Base-by-base conservation (phyloP, 2,329 filamentous ascomycete genomes). In the Ploettnerulaceae sp. region DNA sequence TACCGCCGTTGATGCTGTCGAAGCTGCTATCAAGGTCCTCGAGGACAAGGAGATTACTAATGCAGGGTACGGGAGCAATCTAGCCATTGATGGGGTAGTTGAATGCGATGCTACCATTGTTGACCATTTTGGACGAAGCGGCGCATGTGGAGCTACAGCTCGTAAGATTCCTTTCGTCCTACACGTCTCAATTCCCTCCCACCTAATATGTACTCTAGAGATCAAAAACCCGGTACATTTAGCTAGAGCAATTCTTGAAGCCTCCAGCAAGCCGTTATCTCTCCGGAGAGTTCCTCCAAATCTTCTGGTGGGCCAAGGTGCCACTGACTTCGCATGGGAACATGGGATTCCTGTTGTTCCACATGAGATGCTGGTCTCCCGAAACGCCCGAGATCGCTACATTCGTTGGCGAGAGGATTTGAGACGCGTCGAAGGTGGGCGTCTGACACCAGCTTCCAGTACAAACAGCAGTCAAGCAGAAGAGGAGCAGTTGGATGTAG, bases 31-130 rank as follows among this genome's bases (percentile, higher is more conserved):
- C 60, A 87, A 84, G 57, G 74, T 88, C 15, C 79, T 98, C 14
- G 93, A 98, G 68, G 88, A 98, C 64, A 83, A 86, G 47, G 89
- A 96, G 60, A 94, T 98, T 56, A 98, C 94, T 26, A 98, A 98
- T 65, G 87, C 91, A 28, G 93, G 93, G 0, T 97, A 86, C 64
- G 93, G 94, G 36, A 98, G 93, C 68, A 98, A 98, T 60, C 72
- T 98, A 18, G 84, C 88, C 34, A 86, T 95, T 53, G 85, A 96
- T 57, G 93, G 93, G 1, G 79, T 82, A 1, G 93, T 97, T 9
- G 93, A 98, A 66, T 94, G 90, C 58, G 93, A 98, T 71, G 93
- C 93, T 45, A 90, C 89, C 0, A 79, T 98, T 44, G 86, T 98
- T 31, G 90, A 98, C 61, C 86, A 97, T 64, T 72, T 84, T 40